phyloP scores from a whole-genome alignment of 495 filamentous ascomycete species.

The Durotheca rogersii region DNA sequence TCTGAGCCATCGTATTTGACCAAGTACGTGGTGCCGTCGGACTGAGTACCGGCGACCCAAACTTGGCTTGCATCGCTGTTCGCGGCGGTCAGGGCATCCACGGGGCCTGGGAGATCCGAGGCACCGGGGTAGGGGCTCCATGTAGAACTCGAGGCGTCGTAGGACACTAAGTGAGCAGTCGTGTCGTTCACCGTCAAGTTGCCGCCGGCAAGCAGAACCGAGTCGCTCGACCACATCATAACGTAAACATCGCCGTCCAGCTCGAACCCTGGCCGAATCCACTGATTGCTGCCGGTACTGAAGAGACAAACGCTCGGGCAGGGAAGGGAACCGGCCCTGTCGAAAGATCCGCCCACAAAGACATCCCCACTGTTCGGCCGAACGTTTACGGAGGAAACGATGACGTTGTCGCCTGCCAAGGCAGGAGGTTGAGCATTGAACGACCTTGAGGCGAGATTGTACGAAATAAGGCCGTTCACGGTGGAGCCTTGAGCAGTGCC shows the following conservation, averaged over 20 bases:
- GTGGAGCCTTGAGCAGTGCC: slow-evolving; percentile 63
- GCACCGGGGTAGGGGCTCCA: slow-evolving; percentile 71
- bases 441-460: slow-evolving; percentile 64
- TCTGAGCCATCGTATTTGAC: slow-evolving; percentile 67
- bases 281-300: slow-evolving; percentile 64
- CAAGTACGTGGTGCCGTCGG: slow-evolving; percentile 71
- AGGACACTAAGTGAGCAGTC: slow-evolving; percentile 68
- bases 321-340: slow-evolving; percentile 74
- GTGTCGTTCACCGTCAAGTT: slow-evolving; percentile 64
- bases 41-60: slow-evolving; percentile 72
- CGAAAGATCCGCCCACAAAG: slow-evolving; percentile 84
- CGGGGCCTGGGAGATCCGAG: slow-evolving; percentile 68
- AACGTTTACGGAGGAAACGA: slow-evolving; percentile 71
- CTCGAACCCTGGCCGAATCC: slow-evolving; percentile 71
- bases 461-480: slow-evolving; percentile 76
- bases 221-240: slow-evolving; percentile 72
- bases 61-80: slow-evolving; percentile 64
- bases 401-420: slow-evolving; percentile 64
- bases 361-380: slow-evolving; percentile 68
- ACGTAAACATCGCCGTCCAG: slow-evolving; percentile 66
- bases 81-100: slow-evolving; percentile 74
- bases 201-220: slow-evolving; percentile 72
- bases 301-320: slow-evolving; percentile 83
- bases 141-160: slow-evolving; percentile 58
- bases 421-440: slow-evolving; percentile 69